Base-by-base conservation (phyloP, 2,329 filamentous ascomycete genomes). In the Scedosporium dehoogii region DNA sequence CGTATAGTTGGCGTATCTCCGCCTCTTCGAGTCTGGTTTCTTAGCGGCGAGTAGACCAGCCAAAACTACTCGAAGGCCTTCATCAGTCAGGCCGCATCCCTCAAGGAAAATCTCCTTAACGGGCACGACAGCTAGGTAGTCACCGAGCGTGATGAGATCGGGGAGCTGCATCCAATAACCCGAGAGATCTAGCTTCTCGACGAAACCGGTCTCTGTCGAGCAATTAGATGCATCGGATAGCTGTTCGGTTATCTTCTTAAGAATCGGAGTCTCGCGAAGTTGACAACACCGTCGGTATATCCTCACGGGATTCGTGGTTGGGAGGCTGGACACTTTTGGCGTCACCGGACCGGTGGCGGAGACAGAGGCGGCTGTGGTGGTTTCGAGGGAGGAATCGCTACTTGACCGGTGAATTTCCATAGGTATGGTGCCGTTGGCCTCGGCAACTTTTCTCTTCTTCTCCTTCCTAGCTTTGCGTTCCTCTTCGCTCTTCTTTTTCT, bases 231-330 rank as follows among this genome's bases (percentile, higher is more conserved):
- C 81, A 44, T 87, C 85, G 44, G 84, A 85, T 4, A 99, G 87
- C 73, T 97, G 92, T 69, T 96, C 91, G 0, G 91, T 93, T 57
- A 99, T 89, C 69, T 90, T 91, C 73, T 96, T 96, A 21, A 97
- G 78, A 60, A 97, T 92, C 0, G 92, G 91, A 0, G 92, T 96
- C 75, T 97, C 94, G 63, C 94, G 85, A 33, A 99, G 78, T 71
- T 97, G 93, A 71, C 94, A 97, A 72, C 94, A 97, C 70, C 94
- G 83, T 67, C 93, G 85, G 73, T 99, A 99, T 69, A 99, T 96
- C 63, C 93, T 84, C 14, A 92, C 85, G 2, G 94, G 93, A 70
- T 97, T 94, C 1, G 89, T 96, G 0, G 93, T 97, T 0, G 93
- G 92, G 59, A 84, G 67, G 6, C 25, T 9, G 9, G 64, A 65